A percentile compares a stretch with the other conserved stretches of the same genome.
Evolutionary conservation across 495 filamentous ascomycete species (phyloP).

Genomic region (Lasiosphaeriaceae sp.): DNA sequence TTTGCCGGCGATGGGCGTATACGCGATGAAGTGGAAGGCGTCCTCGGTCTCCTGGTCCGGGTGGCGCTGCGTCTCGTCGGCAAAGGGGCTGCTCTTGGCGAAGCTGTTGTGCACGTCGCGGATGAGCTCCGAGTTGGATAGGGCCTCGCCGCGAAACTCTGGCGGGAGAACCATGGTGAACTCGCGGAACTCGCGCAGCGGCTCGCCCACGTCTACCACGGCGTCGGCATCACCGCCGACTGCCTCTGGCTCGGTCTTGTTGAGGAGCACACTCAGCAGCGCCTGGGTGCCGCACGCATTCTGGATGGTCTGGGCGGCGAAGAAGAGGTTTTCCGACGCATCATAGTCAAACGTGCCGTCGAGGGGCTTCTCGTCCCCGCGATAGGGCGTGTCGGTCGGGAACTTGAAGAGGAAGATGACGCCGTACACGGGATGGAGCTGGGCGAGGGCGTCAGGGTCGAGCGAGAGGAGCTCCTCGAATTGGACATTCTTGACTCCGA

Average conservation of each 20-base stretch:
- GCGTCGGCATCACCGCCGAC: slow-evolving; percentile 9
- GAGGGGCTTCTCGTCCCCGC: slow-evolving; percentile 54
- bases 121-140: slow-evolving; percentile 72
- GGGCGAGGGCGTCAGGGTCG: slow-evolving; percentile 73
- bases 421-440: slow-evolving; percentile 83
- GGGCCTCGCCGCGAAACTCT: slow-evolving; percentile 62
- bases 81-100: slow-evolving; percentile 80
- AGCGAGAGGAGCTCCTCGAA: slow-evolving; percentile 95
- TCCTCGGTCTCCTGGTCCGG: slow-evolving; percentile 65
- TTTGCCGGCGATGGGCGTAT: slow-evolving; percentile 70
- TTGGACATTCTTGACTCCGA: slow-evolving; percentile 89
- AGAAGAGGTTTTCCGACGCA: slow-evolving; percentile 77
- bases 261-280: slow-evolving; percentile 86
- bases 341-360: slow-evolving; percentile 77
- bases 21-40: slow-evolving; percentile 97
- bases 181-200: slow-evolving; percentile 76
- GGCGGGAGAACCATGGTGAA: slow-evolving; percentile 86
- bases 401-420: slow-evolving; percentile 99
- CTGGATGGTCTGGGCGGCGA: slow-evolving; percentile 96
- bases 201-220: slow-evolving; percentile 50
- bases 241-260: slow-evolving; percentile 54
- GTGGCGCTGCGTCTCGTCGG: slow-evolving; percentile 73
- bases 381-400: slow-evolving; percentile 67
- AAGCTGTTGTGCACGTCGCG: slow-evolving; percentile 93
- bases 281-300: slow-evolving; percentile 99